Evolutionary conservation across 2,329 filamentous ascomycete genomes (phyloP), one percentile per base, ranked within the genome.

Genomic region (Cladosporium austrohemisphaericum): DNA sequence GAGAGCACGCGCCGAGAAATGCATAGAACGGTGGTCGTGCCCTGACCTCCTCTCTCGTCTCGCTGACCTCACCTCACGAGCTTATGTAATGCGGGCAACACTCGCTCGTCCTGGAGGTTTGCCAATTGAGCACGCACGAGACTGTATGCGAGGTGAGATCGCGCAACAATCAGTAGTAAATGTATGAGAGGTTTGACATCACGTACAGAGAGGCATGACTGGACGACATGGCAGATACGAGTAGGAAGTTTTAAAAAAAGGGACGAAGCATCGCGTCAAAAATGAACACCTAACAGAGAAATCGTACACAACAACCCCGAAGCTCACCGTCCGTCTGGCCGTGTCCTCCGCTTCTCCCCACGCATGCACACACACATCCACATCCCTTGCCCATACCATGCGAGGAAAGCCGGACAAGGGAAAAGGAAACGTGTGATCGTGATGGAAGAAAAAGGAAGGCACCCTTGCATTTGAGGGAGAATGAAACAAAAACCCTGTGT

Each of bases 391-490:
- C 18, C n/a, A n/a, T n/a, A n/a, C 35, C 25, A 31, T 11, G 38
- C 38, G 11, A 31, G n/a, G n/a, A n/a, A n/a, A n/a, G n/a, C n/a
- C 5, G 18, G 38, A 41, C 10, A 41, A 40, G 14, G 23, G 38
- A 31, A 29, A 19, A 25, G 16, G 18, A 41, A 41, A 23, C 7
- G n/a, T n/a, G n/a, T 8, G 20, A 41, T 20, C 38, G 26, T 41
- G 38, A 22, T 35, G 32, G 26, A 45, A 25, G 19, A 31, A 23
- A 45, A 35, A 26, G n/a, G 35, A 45, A 31, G 29, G 29, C 41
- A 45, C 41, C 41, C 41, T 45, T 45, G 29, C 41, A 45, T 45
- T 45, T 45, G 28, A 20, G 29, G 29, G 22, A 45, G 35, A 45
- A 33, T 9, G 26, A 16, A n/a, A n/a, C 11, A 31, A 31, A 11